These are phyloP conservation scores for Mycena sp. DNA, from an alignment of 1,284 basidiomycete species.

Conservation along the genomic window DNA sequence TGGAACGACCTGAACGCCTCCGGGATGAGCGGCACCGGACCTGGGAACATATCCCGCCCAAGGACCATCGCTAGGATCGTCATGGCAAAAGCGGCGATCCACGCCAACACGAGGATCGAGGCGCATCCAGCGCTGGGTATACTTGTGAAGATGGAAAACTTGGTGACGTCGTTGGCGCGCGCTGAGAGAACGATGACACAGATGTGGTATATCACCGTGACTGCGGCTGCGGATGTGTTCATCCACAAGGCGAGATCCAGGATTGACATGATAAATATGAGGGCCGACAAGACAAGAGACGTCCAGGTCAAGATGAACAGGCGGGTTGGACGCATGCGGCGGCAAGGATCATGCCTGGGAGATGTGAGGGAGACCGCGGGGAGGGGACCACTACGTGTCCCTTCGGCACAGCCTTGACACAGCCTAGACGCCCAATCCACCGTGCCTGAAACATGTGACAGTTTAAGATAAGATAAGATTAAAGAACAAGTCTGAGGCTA, in stretches of 20 bases:
- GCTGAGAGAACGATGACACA: slow-evolving; percentile 18
- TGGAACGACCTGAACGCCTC: slow-evolving; percentile 18
- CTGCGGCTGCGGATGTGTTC: slow-evolving; percentile 19
- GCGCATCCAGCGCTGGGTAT: slow-evolving; percentile 21
- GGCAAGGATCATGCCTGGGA: not conserved
- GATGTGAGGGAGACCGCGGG: no score
- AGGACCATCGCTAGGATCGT: slow-evolving; percentile 18
- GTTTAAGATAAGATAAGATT: no score
- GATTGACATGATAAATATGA: slow-evolving; percentile 11
- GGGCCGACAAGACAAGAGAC: slow-evolving; percentile 8
- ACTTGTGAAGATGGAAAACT: slow-evolving; percentile 1
- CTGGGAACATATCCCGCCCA: slow-evolving; percentile 14
- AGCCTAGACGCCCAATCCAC: no score
- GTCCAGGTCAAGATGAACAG: slow-evolving; percentile 23
- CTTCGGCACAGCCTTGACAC: no score
- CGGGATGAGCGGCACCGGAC: slow-evolving; percentile 16
- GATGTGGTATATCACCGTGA: slow-evolving; percentile 20
- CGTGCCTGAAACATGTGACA: no score
- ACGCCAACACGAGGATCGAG: slow-evolving; percentile 26
- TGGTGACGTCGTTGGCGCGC: slow-evolving; percentile 6
- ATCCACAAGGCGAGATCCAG: slow-evolving; percentile 25
- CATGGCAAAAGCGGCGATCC: slow-evolving; percentile 21
- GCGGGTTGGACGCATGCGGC: not conserved
- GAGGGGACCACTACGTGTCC: no score
- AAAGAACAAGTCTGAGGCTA: no score